Evolutionary conservation across 2,329 filamentous ascomycete species (phyloP).

Genomic region (Curvularia sp.): DNA sequence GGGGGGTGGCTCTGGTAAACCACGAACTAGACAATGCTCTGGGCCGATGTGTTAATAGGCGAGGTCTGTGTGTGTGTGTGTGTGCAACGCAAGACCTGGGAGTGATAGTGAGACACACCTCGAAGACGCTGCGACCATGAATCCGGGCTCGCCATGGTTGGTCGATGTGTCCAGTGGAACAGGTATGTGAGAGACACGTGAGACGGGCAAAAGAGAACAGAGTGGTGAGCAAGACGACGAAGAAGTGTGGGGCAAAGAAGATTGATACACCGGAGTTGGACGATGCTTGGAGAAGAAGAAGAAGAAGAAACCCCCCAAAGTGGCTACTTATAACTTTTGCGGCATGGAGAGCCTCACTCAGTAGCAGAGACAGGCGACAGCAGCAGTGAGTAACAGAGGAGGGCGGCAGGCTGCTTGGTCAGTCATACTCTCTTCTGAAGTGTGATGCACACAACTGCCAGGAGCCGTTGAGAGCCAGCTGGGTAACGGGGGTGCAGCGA

Average conservation of each 20-base stretch:
- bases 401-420: constrained; percentile 29
- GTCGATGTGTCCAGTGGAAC: not conserved
- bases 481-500: not conserved
- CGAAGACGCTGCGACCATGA: constrained; percentile 40
- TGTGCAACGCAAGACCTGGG: not conserved
- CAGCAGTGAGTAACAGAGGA: constrained; percentile 20
- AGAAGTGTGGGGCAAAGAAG: not conserved
- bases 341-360: constrained; percentile 12
- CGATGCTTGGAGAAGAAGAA: not conserved
- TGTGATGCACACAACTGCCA: constrained; percentile 21
- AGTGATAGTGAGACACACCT: constrained; percentile 27
- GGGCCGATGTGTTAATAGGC: constrained; percentile 6
- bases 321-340: constrained; percentile 20
- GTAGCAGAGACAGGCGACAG: constrained; percentile 7
- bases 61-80: not conserved
- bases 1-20: constrained; percentile 34
- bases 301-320: too few relatives aligned
- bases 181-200: not conserved
- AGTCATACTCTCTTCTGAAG: constrained; percentile 30
- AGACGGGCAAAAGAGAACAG: not conserved
- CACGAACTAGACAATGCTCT: constrained; percentile 44
- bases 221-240: not conserved
- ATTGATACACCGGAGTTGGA: constrained; percentile 4
- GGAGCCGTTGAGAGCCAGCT: constrained; percentile 21
- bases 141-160: constrained; percentile 30